Percentiles rank a stretch among this genome's conserved stretches.
These are phyloP conservation scores for Amanita fuliginea DNA, from an alignment of 768 basidiomycete genomes.

Conservation along the genomic window DNA sequence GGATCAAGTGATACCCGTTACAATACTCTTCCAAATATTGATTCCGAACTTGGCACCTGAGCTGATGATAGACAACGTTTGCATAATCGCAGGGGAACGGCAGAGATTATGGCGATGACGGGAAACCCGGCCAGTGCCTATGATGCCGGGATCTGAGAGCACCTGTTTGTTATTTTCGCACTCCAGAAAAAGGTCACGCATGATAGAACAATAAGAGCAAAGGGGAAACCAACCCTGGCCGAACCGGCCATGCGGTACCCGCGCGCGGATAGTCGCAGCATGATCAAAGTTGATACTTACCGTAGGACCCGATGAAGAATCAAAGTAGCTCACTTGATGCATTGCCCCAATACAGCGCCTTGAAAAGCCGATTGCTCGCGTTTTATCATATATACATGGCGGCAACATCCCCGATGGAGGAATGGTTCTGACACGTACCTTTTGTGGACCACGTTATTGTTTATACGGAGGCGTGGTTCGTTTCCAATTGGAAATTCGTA, in stretches of 20 bases:
- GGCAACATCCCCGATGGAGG: not conserved
- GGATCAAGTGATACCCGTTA: not conserved
- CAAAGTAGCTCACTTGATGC: not conserved
- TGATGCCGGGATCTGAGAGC: not conserved
- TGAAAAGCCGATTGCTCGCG: not conserved
- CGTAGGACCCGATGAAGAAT: not conserved
- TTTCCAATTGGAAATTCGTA: not conserved
- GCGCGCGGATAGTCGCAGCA: not conserved
- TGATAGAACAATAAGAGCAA: constrained; percentile 3
- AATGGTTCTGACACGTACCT: not conserved
- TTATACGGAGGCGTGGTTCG: not conserved
- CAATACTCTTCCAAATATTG: not conserved
- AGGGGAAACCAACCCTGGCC: constrained; percentile 1
- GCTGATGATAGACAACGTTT: not conserved
- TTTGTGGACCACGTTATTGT: not conserved
- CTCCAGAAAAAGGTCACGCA: not conserved
- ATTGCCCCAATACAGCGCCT: not conserved
- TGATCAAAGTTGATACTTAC: too few relatives aligned
- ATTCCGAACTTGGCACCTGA: not conserved
- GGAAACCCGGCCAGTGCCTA: not conserved
- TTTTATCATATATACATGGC: not conserved
- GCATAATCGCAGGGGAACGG: too few relatives aligned
- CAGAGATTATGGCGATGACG: too few relatives aligned
- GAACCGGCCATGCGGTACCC: not conserved
- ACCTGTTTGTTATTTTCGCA: not conserved